Conservation (phyloP, 2,329 filamentous ascomycete species). For the Exophiala viscosa region DNA sequence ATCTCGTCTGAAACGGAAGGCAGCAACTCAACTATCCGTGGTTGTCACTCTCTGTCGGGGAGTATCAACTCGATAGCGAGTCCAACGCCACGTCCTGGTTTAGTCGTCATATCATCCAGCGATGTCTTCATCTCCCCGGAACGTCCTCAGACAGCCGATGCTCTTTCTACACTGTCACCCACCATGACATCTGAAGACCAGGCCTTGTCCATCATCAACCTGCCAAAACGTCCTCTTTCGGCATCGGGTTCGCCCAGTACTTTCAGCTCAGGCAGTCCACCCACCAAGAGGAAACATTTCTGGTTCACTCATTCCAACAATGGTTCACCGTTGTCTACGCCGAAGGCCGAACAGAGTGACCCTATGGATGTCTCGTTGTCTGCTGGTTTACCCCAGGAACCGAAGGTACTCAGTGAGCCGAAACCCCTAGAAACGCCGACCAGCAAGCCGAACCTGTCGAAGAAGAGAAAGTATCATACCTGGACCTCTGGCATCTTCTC, state of each 20-base stretch:
- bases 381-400: neutral
- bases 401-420: slow-evolving; percentile 15
- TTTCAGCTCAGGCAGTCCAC: slow-evolving; percentile 24
- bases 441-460: slow-evolving; percentile 41
- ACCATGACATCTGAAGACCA: slow-evolving; percentile 31
- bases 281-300: slow-evolving; percentile 30
- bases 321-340: slow-evolving; percentile 33
- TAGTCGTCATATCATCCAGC: slow-evolving; percentile 17
- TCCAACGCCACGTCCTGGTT: slow-evolving; percentile 45
- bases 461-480: slow-evolving; percentile 70
- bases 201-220: slow-evolving; percentile 19
- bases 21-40: slow-evolving; percentile 64
- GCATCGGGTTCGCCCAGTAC: slow-evolving; percentile 33
- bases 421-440: slow-evolving; percentile 30
- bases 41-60: slow-evolving; percentile 69
- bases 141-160: slow-evolving; percentile 45
- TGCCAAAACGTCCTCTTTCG: slow-evolving; percentile 40
- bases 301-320: slow-evolving; percentile 32
- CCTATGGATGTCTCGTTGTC: slow-evolving; percentile 19
- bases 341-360: slow-evolving; percentile 27
- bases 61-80: slow-evolving; percentile 74
- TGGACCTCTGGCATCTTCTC: slow-evolving; percentile 53
- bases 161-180: slow-evolving; percentile 26
- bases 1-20: slow-evolving; percentile 82
- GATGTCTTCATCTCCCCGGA: slow-evolving; percentile 28